Base-by-base conservation (phyloP, 2,329 filamentous ascomycete species). In the Colletotrichum theobromicola region DNA sequence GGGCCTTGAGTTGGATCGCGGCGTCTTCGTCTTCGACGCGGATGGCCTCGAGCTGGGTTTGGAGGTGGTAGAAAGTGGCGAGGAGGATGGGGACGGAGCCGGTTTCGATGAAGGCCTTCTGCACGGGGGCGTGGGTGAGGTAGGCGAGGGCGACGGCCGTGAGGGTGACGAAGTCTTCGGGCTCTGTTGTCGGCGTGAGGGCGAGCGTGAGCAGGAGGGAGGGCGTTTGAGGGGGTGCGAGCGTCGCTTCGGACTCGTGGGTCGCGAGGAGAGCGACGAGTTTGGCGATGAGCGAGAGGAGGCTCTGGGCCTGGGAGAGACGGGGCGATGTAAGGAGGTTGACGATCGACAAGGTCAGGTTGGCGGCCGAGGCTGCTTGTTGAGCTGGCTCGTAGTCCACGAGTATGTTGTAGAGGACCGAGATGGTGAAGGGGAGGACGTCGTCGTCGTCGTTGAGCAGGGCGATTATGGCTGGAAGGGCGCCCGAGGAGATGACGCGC, bases 371-470 rank as follows among this genome's bases (percentile, higher is more conserved):
- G 12, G 65, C 65, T 15, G 90, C 90, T 10, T 90, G 86, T 77
- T 93, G 91, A 18, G 90, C 90, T 5, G 89, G 88, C 76, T 90
- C 90, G 79, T 92, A 93, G 79, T 93, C 91, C 16, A 93, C 87
- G 69, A 90, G 87, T 62, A 92, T 86, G 78, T 93, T 93, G 81
- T 89, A 92, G 5, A 93, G 82, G 9, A 93, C 91, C 0, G 90
- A 89, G 53, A 93, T 87, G 42, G 86, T 85, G 79, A 90, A 90
- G 0, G 85, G 81, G 9, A 91, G 81, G 21, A 92, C 77, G 0
- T 82, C 80, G 63, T 90, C 80, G 63, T 90, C 86, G 46, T 90
- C 81, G 16, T 82, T 77, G 10, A 93, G 81, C 42, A 90, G 84
- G 4, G 82, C 77, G 35, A 90, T 87, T 70, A 93, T 84, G 35